Percentiles rank a stretch among this genome's conserved stretches.
phyloP scores from a whole-genome alignment of 1,284 basidiomycete genomes.

The Vanrija humicola region DNA sequence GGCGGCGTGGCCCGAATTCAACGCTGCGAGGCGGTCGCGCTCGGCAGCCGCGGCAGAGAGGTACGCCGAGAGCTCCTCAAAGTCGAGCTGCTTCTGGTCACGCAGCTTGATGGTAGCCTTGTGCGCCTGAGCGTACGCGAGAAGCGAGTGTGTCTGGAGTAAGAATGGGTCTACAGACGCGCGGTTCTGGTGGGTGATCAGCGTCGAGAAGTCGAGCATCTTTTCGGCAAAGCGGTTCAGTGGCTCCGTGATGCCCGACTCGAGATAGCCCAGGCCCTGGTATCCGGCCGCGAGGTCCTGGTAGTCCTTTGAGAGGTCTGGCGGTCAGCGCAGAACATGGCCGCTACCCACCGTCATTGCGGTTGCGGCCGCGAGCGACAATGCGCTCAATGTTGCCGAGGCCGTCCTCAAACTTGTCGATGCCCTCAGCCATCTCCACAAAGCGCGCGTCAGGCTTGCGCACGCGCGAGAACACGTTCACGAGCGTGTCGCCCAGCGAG shows the following conservation, averaged over 20 bases:
- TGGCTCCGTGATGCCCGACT: conserved; percentile 95
- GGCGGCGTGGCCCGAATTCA: conserved; percentile 58
- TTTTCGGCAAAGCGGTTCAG: conserved; percentile 94
- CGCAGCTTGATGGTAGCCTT: conserved; percentile 86
- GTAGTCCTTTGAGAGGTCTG: conserved; percentile 93
- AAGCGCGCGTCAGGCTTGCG: conserved; percentile 96
- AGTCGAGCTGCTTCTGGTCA: conserved; percentile 98
- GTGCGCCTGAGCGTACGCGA: conserved; percentile 84
- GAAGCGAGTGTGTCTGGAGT: conserved; percentile 78
- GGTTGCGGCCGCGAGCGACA: conserved; percentile 66
- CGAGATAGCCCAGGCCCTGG: conserved; percentile 93
- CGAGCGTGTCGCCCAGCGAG: conserved; percentile 87
- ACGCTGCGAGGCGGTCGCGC: conserved; percentile 82
- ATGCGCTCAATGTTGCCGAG: conserved; percentile 74
- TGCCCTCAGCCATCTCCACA: conserved; percentile 78
- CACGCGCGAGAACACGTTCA: conserved; percentile 86
- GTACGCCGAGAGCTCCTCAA: conserved; percentile 95
- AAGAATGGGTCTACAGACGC: conserved; percentile 83
- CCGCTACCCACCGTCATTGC: conserved; percentile 76
- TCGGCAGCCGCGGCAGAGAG: conserved; percentile 85
- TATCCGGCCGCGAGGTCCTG: conserved; percentile 92
- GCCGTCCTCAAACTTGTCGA: conserved; percentile 94
- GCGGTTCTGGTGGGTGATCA: conserved; percentile 83
- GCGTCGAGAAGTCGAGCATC: conserved; percentile 82
- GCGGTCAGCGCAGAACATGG: conserved; percentile 36